Base-by-base conservation (phyloP, 176 grass and related monocot species). In the Raddia guianensis region DNA sequence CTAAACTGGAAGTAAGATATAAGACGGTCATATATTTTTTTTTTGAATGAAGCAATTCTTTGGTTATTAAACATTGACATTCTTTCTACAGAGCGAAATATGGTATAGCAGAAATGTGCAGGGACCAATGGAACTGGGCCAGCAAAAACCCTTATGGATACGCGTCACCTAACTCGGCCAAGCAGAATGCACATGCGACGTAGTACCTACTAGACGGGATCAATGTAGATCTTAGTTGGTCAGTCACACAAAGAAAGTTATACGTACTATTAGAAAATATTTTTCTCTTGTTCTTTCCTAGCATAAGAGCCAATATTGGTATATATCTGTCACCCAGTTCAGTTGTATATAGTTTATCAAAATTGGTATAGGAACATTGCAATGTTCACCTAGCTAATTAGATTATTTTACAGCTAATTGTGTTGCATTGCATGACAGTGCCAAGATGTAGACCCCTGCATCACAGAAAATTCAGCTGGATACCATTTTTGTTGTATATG, bases 51-150 rank as follows among this genome's bases (percentile, higher is more conserved):
- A 68, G 56, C 16, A 77, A 7, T 50, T 73, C 33, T 60, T 68
- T 49, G 45, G 12, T 13, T 43, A 67, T 11, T 65, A 63, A 71
- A 47, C 33, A 13, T 16, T 10, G 44, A 14, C 54, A n/a, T 62
- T 91, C 73, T 75, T 43, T 88, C 21, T 83, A 43, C 80, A 97
- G 93, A 83, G 86, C 91, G 18, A 93, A 93, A 61, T 97, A 93
- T 60, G 83, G 91, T 40, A 97, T 97, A 34, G 18, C 83, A 82
- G 91, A 97, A 68, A 97, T 97, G 91, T 97, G 93, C 70, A 72
- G 88, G 75, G 93, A 97, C 80, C 91, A 91, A 18, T 97, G 93
- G 93, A 97, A 97, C 63, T 93, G 93, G 93, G 90, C 86, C 76
- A 91, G 93, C 81, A 97, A 97, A 78, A 93, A 93, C 80, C 93